Evolutionary conservation across 2,329 filamentous ascomycete species (phyloP).

Genomic region (Diaporthe sp.): DNA sequence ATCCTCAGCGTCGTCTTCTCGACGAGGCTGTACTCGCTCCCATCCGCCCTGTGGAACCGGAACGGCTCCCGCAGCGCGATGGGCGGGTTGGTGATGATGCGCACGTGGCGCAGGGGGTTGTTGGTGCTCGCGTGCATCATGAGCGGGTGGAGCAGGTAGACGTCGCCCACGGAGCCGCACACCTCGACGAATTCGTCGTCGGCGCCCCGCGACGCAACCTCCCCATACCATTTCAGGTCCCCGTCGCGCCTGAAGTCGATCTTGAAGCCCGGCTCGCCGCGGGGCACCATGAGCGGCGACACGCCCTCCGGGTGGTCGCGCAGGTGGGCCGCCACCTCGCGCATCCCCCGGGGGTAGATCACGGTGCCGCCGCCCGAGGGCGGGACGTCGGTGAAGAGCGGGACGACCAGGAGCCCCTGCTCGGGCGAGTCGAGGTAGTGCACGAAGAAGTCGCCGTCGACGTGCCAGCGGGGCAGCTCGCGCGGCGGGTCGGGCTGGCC

Average conservation of each 20-base stretch:
- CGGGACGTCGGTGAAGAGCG: slow-evolving; percentile 75
- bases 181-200: slow-evolving; percentile 67
- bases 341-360: slow-evolving; percentile 73
- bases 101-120: slow-evolving; percentile 55
- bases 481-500: slow-evolving; percentile 64
- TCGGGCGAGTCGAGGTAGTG: slow-evolving; percentile 80
- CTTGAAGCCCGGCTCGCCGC: slow-evolving; percentile 62
- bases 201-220: slow-evolving; percentile 51
- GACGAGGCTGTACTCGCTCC: slow-evolving; percentile 64
- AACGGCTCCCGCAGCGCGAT: slow-evolving; percentile 67
- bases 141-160: slow-evolving; percentile 71
- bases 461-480: slow-evolving; percentile 73
- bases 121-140: slow-evolving; percentile 71
- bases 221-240: slow-evolving; percentile 61
- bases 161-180: slow-evolving; percentile 67
- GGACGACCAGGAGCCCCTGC: slow-evolving; percentile 77
- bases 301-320: slow-evolving; percentile 75
- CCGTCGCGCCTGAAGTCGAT: slow-evolving; percentile 58
- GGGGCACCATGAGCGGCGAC: slow-evolving; percentile 73
- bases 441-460: slow-evolving; percentile 80
- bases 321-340: slow-evolving; percentile 69
- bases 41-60: slow-evolving; percentile 62
- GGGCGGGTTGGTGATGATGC: slow-evolving; percentile 71
- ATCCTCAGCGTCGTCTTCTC: slow-evolving; percentile 67
- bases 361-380: slow-evolving; percentile 74